Conservation (phyloP, 352 stramenopile species). For the Globisporangium cederbergense region DNA sequence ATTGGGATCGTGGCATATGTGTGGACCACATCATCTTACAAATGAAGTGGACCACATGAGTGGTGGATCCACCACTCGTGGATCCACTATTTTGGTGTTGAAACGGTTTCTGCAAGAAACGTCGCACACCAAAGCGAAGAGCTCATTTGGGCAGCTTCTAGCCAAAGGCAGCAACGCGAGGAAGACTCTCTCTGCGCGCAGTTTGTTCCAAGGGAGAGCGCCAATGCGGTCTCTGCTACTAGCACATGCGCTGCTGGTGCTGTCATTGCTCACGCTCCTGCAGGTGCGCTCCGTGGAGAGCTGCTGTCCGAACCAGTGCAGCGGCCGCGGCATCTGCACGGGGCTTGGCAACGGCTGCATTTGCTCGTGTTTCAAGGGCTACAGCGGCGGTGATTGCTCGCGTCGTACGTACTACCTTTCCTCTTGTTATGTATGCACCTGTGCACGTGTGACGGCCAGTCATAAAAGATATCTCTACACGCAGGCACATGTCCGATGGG, state of each 20-base stretch:
- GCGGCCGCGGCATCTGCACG: constrained; percentile 56
- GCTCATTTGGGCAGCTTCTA: not conserved
- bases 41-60: not conserved
- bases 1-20: not conserved
- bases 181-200: not conserved
- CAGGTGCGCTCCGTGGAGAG: constrained; percentile 12
- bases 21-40: not conserved
- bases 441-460: not conserved
- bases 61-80: not conserved
- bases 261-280: constrained; percentile 12
- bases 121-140: constrained; percentile 2
- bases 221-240: not conserved
- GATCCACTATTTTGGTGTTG: not conserved
- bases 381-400: constrained; percentile 90
- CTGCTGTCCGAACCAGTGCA: constrained; percentile 67
- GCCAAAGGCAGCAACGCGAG: not conserved
- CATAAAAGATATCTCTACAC: not conserved
- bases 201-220: not conserved
- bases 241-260: constrained; percentile 10
- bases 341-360: constrained; percentile 60
- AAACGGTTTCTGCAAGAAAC: not conserved
- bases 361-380: constrained; percentile 85
- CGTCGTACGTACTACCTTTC: constrained; percentile 24
- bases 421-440: not conserved
- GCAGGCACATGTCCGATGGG: constrained; percentile 50